phyloP scores from a whole-genome alignment of 441 rosid species.

The Raphanus hybrid region DNA sequence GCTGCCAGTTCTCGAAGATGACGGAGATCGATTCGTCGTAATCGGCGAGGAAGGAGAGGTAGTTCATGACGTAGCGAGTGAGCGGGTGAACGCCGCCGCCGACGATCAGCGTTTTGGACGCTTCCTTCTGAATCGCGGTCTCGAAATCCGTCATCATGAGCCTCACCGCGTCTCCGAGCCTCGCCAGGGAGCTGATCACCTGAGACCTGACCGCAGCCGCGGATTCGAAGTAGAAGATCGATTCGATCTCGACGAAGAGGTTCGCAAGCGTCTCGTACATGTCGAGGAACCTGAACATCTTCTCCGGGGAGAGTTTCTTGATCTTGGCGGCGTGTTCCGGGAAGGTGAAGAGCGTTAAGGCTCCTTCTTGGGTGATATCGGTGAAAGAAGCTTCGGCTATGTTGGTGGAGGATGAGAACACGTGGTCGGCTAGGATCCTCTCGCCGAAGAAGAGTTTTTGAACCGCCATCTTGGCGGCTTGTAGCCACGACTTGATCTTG shows the following conservation, averaged over 20 bases:
- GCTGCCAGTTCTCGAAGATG: conserved; percentile 58
- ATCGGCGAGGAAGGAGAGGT: conserved; percentile 68
- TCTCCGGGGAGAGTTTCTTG: conserved; percentile 60
- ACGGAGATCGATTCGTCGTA: conserved; percentile 58
- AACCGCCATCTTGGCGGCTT: conserved; percentile 58
- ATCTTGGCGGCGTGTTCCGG: conserved; percentile 64
- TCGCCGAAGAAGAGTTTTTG: conserved; percentile 70
- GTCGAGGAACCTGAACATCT: conserved; percentile 60
- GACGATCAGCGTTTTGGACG: conserved; percentile 46
- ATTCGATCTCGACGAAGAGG: conserved; percentile 59
- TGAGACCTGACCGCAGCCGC: conserved; percentile 55
- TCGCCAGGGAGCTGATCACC: conserved; percentile 57
- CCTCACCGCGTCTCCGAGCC: conserved; percentile 52
- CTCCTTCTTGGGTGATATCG: conserved; percentile 78
- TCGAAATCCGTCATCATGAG: conserved; percentile 56
- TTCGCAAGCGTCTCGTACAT: conserved; percentile 65
- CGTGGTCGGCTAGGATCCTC: conserved; percentile 75
- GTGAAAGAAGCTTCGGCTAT: conserved; percentile 67
- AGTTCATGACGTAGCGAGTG: conserved; percentile 58
- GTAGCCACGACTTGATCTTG: conserved; percentile 72
- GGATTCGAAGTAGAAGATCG: conserved; percentile 66
- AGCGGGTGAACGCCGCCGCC: conserved; percentile 70
- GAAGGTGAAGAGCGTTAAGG: conserved; percentile 61
- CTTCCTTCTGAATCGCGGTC: conserved; percentile 56
- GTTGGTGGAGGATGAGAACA: conserved; percentile 58